Conservation (phyloP, 1,139 yeast species). For the Suhomyces ambrosiae region DNA sequence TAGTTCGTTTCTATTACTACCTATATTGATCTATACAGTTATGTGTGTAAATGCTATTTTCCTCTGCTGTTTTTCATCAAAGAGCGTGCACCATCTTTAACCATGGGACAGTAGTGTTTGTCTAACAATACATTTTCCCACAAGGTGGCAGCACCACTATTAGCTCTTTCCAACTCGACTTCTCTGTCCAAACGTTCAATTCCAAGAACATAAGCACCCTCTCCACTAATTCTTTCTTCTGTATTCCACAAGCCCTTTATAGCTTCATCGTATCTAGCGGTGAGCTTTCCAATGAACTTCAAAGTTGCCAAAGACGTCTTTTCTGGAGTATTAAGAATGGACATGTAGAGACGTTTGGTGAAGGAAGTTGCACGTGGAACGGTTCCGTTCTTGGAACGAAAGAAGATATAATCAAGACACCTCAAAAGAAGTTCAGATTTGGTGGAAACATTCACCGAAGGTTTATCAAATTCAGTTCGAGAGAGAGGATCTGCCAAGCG, state of each 20-base stretch:
- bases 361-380: constrained; percentile 77
- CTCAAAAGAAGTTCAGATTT: constrained; percentile 81
- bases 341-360: constrained; percentile 72
- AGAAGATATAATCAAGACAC: constrained; percentile 78
- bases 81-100: constrained; percentile 55
- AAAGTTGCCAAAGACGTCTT: constrained; percentile 78
- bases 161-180: constrained; percentile 70
- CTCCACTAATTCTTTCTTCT: constrained; percentile 72
- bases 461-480: constrained; percentile 40
- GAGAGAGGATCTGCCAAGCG: constrained; percentile 77
- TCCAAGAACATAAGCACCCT: constrained; percentile 71
- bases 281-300: constrained; percentile 75
- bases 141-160: constrained; percentile 83
- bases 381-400: constrained; percentile 74
- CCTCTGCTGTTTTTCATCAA: constrained; percentile 44
- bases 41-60: too few relatives aligned
- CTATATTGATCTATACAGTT: constrained; percentile 9
- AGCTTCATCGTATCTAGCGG: constrained; percentile 65
- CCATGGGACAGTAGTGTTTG: constrained; percentile 79
- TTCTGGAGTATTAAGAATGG: constrained; percentile 79
- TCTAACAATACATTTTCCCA: constrained; percentile 85
- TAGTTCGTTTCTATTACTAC: too few relatives aligned
- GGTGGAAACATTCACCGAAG: constrained; percentile 83
- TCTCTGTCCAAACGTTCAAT: constrained; percentile 55
- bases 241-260: constrained; percentile 78